Evolutionary conservation across 2,329 filamentous ascomycete genomes (phyloP).

Genomic region (Botrytis porri): DNA sequence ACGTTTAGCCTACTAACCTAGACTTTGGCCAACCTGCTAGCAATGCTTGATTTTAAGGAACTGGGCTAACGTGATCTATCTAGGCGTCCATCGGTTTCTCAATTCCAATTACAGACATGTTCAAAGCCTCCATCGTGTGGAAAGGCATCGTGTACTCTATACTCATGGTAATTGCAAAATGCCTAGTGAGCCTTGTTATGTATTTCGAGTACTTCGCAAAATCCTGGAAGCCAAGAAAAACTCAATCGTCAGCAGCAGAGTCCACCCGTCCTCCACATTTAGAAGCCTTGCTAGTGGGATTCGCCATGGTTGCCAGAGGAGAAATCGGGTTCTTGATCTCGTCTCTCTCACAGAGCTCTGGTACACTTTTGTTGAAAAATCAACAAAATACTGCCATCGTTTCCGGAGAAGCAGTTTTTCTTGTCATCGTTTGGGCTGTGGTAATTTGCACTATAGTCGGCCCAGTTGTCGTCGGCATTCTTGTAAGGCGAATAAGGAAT

Average conservation of each 20-base stretch:
- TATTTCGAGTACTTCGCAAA: slow-evolving; percentile 25
- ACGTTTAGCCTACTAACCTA: not conserved
- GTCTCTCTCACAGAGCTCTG: slow-evolving; percentile 58
- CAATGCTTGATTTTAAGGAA: not conserved
- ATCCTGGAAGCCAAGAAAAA: not conserved
- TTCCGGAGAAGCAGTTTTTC: slow-evolving; percentile 43
- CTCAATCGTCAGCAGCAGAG: not conserved
- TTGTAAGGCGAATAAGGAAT: slow-evolving; percentile 44
- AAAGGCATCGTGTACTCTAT: slow-evolving; percentile 68
- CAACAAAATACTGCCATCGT: slow-evolving; percentile 10
- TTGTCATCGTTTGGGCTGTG: slow-evolving; percentile 56
- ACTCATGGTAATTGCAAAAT: slow-evolving; percentile 65
- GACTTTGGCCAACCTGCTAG: not conserved
- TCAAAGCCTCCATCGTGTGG: slow-evolving; percentile 63
- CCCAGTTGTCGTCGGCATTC: slow-evolving; percentile 47
- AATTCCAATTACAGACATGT: slow-evolving; percentile 71
- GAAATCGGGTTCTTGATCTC: slow-evolving; percentile 79
- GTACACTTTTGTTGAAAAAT: slow-evolving; percentile 30
- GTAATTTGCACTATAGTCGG: slow-evolving; percentile 53
- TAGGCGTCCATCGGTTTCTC: slow-evolving; percentile 69
- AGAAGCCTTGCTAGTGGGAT: slow-evolving; percentile 25
- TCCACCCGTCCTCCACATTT: slow-evolving; percentile 26
- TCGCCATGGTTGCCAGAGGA: slow-evolving; percentile 71
- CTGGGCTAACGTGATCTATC: not conserved
- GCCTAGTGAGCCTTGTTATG: slow-evolving; percentile 50